These are phyloP conservation scores for Cruciata laevipes DNA, from an alignment of 257 asterid genomes.

Conservation along the genomic window DNA sequence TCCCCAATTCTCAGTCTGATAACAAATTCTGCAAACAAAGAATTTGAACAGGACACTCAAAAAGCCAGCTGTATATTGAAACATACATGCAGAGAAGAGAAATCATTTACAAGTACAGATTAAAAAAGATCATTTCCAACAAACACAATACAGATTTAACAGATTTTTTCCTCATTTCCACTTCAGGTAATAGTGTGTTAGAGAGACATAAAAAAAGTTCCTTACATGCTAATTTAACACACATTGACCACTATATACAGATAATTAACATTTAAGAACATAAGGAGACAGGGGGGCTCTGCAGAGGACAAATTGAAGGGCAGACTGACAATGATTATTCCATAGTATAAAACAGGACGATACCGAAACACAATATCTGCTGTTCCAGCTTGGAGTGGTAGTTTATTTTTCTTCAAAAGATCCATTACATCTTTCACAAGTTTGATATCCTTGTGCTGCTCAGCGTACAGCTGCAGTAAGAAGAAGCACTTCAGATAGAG, in stretches of 20 bases:
- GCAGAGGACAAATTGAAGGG: background rate
- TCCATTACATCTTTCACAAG: conserved; percentile 67
- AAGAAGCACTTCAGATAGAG: conserved; percentile 2
- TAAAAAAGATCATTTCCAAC: background rate
- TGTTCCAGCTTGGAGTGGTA: conserved; percentile 79
- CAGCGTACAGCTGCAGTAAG: conserved; percentile 71
- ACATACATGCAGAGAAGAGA: background rate
- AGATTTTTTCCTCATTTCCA: background rate
- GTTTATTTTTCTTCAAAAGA: conserved; percentile 52
- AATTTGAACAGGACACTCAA: conserved; percentile 16
- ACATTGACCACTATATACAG: too few relatives aligned
- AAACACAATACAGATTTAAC: background rate
- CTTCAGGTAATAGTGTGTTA: background rate
- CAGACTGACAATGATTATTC: background rate
- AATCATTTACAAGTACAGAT: background rate
- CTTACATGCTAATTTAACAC: too few relatives aligned
- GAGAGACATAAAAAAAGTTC: background rate
- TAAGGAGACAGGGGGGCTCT: background rate
- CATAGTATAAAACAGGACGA: background rate
- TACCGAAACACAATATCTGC: conserved; percentile 81
- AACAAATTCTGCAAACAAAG: conserved; percentile 63
- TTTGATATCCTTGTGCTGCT: conserved; percentile 59
- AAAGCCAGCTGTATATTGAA: background rate
- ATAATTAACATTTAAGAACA: too few relatives aligned
- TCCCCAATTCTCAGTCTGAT: conserved; percentile 54